Evolutionary conservation across 1,284 basidiomycete species (phyloP).

Genomic region (Earliella scabrosa): DNA sequence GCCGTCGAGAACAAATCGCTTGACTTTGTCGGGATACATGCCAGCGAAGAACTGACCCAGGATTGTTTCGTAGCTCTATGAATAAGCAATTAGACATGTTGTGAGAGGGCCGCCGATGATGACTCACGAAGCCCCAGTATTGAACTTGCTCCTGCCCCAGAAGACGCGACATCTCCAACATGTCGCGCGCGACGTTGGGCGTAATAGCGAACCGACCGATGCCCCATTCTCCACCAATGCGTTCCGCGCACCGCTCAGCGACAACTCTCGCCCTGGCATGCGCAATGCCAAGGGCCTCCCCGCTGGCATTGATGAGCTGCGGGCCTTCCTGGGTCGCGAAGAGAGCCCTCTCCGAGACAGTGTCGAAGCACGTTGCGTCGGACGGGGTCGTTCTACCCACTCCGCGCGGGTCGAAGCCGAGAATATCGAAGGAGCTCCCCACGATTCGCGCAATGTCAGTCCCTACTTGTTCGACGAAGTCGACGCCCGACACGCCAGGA

Average conservation of each 20-base stretch:
- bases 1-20: constrained; percentile 38
- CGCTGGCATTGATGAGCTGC: constrained; percentile 1
- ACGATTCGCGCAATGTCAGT: constrained; percentile 37
- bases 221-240: constrained; percentile 29
- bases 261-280: constrained; percentile 9
- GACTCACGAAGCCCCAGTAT: constrained; percentile 57
- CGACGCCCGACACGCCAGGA: constrained; percentile 51
- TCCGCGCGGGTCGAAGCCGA: constrained; percentile 38
- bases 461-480: constrained; percentile 34
- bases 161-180: constrained; percentile 49
- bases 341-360: constrained; percentile 13
- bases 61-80: constrained; percentile 47
- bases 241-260: constrained; percentile 13
- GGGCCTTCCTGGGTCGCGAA: constrained; percentile 6
- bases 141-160: constrained; percentile 48
- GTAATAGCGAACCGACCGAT: constrained; percentile 45
- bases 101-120: not conserved
- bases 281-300: constrained; percentile 6
- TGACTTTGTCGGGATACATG: constrained; percentile 49
- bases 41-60: constrained; percentile 48
- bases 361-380: constrained; percentile 22
- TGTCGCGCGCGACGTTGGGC: constrained; percentile 50
- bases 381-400: constrained; percentile 17
- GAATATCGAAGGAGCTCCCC: constrained; percentile 49
- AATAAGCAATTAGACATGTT: not conserved